Base-by-base conservation (phyloP, 768 basidiomycete species). In the Rhodotorula kratochvilovae region DNA sequence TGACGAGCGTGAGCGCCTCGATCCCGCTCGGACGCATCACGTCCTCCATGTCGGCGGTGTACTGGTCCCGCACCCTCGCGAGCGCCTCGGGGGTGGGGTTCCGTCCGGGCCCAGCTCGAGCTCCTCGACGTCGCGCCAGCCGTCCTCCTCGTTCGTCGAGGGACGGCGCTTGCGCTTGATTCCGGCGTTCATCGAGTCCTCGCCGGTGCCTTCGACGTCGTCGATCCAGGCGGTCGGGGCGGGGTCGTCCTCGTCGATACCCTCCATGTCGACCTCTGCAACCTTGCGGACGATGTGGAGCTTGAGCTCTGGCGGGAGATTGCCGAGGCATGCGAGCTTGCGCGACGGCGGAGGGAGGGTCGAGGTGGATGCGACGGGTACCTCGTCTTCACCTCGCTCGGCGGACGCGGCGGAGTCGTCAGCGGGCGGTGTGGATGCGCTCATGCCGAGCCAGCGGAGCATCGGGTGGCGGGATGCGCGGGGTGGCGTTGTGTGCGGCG, bases 261-360 rank as follows among this genome's bases (percentile, higher is more conserved):
- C 42, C 27, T 59, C 58, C 3, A 35, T n/a, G 23, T 33, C 53
- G 23, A 13, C 54, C 1, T 64, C 53, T 5, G n/a, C 29, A 12
- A 66, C 65, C 25, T 67, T 58, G 16, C 23, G 12, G 6, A 71
- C 70, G 61, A 71, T 71, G 33, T 63, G 70, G 2, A 45, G 42
- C 45, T 71, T 71, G 46, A 71, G 61, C 60, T 71, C 70, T 16
- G 70, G 66, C 17, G 70, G 70, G n/a, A 71, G 55, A 21, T 42
- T 42, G 29, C 27, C n/a, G 56, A 63, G 62, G 21, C 35, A 59
- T 2, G 68, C 57, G 61, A 68, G 61, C 29, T 21, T n/a, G 23
- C 51, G 45, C 25, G 31, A 7, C 31, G 57, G 25, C 8, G 51
- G 51, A n/a, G 51, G 51, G n/a, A 53, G n/a, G 51, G n/a, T 16